Base-by-base conservation (phyloP, 306 rosid species). In the Psophocarpus tetragonolobus region DNA sequence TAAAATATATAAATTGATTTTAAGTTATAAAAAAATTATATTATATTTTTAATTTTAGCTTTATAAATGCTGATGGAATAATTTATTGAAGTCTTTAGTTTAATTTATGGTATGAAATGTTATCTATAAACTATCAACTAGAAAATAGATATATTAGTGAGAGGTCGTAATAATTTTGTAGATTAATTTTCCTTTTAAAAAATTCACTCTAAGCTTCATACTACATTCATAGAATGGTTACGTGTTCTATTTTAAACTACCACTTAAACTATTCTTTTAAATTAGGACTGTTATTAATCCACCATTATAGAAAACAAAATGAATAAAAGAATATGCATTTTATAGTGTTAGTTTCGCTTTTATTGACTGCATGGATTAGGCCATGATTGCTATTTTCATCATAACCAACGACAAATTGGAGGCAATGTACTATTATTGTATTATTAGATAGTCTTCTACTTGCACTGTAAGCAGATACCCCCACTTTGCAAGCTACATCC, bases 341-440 rank as follows among this genome's bases (percentile, higher is more conserved):
- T 50, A 5, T 17, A 33, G 7, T 20, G 64, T 51, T 51, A 33
- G 9, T 71, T 50, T 51, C 18, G 20, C 76, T 71, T 44, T 75
- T 35, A 14, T 45, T 63, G 73, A 63, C 51, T 63, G 44, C 51
- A 63, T 75, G 80, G 36, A 63, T 75, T 21, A 63, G 6, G 42
- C 30, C 23, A 61, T 44, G 47, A 42, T 74, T n/a, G 42, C 48
- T 7, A 29, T 29, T 45, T 27, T 29, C 71, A 41, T 9, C 5
- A 6, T 60, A 74, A 42, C 9, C 21, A 44, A 26, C 5, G 26
- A 36, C 41, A 73, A 57, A 15, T 38, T 57, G 68, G 30, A 12
- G 78, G 42, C 30, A 73, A 39, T 74, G 1, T 29, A 45, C 24
- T 70, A 50, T 17, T 50, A 20, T 10, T 57, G 69, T 65, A 65